phyloP scores from a whole-genome alignment of 805 yeast genomes.

The Scheffersomyces lignosus region DNA sequence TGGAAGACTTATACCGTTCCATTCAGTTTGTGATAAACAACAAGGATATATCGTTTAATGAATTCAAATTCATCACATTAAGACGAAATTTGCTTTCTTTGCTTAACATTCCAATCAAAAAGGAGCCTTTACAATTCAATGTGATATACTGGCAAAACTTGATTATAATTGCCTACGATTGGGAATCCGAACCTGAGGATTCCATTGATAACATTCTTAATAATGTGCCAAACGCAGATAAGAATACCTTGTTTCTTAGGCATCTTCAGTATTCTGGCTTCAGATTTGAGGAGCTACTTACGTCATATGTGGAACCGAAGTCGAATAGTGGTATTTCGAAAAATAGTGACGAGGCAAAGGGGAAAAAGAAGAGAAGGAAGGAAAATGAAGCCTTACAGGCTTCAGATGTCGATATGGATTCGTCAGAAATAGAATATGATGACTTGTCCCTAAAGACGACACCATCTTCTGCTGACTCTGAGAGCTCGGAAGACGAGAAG shows the following conservation, averaged over 20 bases:
- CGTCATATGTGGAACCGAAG: constrained; percentile 10
- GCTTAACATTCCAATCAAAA: constrained; percentile 19
- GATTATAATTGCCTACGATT: constrained; percentile 19
- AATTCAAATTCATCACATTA: constrained; percentile 13
- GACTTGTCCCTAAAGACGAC: no score
- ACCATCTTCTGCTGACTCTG: no score
- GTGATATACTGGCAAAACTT: constrained; percentile 17
- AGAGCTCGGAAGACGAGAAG: no score
- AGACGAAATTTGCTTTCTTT: constrained; percentile 18
- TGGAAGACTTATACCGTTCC: constrained; percentile 14
- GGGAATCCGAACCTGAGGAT: constrained; percentile 9
- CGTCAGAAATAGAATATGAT: neutral
- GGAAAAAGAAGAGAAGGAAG: no score
- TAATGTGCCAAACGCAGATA: neutral
- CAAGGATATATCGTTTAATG: constrained; percentile 1
- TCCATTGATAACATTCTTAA: neutral
- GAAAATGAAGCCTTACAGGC: neutral
- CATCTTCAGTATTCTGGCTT: constrained; percentile 21
- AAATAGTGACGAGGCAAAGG: no score
- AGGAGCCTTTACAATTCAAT: constrained; percentile 12
- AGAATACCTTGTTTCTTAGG: constrained; percentile 2
- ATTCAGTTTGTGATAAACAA: constrained; percentile 9
- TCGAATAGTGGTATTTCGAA: neutral
- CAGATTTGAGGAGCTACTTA: constrained; percentile 16
- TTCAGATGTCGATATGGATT: neutral